These are phyloP conservation scores for Eucalyptus lansdowneana DNA, from an alignment of 345 rosid species.

Conservation along the genomic window DNA sequence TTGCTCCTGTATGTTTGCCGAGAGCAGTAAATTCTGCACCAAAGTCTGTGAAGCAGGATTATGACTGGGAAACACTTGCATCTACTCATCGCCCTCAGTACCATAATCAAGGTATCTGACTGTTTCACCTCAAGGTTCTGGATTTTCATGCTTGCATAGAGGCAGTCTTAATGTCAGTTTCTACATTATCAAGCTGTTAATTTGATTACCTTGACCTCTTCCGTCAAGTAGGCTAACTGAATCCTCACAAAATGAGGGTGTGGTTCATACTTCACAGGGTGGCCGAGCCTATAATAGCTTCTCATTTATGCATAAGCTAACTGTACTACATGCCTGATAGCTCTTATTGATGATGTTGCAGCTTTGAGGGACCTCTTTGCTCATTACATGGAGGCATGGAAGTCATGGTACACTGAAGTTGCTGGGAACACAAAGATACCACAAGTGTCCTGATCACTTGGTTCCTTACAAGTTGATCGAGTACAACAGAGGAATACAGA, in stretches of 20 bases:
- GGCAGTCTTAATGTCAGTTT: background rate
- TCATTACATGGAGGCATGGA: constrained; percentile 64
- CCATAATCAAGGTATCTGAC: constrained; percentile 44
- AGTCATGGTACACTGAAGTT: constrained; percentile 47
- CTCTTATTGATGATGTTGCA: constrained; percentile 23
- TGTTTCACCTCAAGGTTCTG: background rate
- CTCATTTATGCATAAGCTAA: background rate
- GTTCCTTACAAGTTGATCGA: background rate
- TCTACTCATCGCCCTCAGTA: constrained; percentile 41
- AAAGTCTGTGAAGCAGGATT: constrained; percentile 7
- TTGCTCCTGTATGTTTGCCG: constrained; percentile 17
- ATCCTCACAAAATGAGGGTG: background rate
- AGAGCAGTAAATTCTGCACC: constrained; percentile 1
- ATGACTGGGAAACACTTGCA: constrained; percentile 39
- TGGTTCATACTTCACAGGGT: background rate
- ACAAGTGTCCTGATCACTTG: background rate
- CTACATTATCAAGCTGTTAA: background rate
- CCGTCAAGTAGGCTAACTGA: background rate
- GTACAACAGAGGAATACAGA: background rate
- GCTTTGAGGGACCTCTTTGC: constrained; percentile 52
- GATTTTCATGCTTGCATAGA: background rate
- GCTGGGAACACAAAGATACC: constrained; percentile 19
- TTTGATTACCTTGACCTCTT: background rate
- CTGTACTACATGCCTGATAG: background rate
- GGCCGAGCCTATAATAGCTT: background rate